A percentile compares a stretch with the other conserved stretches of the same genome.
phyloP scores from a whole-genome alignment of 306 rosid species.

The Sesbania bispinosa region DNA sequence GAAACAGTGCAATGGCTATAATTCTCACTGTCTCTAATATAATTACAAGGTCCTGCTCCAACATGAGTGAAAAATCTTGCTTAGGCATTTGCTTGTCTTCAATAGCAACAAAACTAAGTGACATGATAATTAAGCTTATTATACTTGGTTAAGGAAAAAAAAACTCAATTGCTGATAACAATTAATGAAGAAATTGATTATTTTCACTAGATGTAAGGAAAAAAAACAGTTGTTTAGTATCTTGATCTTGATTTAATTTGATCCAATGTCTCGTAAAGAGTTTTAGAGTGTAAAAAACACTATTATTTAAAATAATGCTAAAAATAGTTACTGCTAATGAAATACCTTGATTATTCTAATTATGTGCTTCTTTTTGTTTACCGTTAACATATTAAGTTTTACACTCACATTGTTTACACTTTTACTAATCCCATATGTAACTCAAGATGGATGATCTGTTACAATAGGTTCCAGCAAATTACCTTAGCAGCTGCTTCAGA shows the following conservation, averaged over 20 bases:
- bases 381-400: neutral
- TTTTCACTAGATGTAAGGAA: neutral
- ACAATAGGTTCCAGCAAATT: constrained; percentile 16
- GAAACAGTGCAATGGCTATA: constrained; percentile 72
- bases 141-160: neutral
- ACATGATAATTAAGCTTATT: neutral
- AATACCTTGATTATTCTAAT: neutral
- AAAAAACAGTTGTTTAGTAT: neutral
- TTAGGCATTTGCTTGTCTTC: constrained; percentile 14
- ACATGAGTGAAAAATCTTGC: constrained; percentile 10
- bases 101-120: neutral
- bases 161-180: neutral
- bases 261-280: neutral
- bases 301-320: neutral
- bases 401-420: neutral
- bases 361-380: neutral
- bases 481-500: constrained; percentile 90
- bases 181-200: neutral
- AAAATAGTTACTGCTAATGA: neutral
- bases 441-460: constrained; percentile 4
- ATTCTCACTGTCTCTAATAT: constrained; percentile 84
- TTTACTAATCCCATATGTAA: neutral
- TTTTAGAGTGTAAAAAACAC: neutral
- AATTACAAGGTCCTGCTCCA: constrained; percentile 86
- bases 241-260: constrained; percentile 8